Conservation (phyloP, 2,329 filamentous ascomycete genomes). For the Teratosphaeria destructans region DNA sequence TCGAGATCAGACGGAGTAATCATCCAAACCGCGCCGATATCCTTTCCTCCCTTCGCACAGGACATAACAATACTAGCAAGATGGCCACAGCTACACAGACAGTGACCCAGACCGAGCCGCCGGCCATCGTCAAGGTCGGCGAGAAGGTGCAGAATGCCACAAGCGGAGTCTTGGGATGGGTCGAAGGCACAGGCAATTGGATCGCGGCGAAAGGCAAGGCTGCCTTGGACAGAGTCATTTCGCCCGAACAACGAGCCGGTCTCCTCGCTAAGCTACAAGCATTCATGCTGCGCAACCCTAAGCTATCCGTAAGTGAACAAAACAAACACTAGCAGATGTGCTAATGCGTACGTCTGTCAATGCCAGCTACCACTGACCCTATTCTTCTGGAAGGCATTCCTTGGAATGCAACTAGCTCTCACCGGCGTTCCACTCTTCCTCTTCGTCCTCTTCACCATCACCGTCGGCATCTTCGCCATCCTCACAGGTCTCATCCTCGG, state of each 20-base stretch:
- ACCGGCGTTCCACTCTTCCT: conserved; percentile 57
- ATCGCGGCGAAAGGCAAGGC: conserved; percentile 21
- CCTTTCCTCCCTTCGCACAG: conserved; percentile 5
- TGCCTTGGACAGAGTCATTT: conserved; percentile 44
- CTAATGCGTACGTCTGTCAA: not conserved
- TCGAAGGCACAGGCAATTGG: conserved; percentile 19
- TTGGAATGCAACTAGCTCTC: conserved; percentile 54
- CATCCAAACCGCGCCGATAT: conserved; percentile 17
- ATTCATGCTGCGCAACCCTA: conserved; percentile 55
- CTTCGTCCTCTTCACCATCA: conserved; percentile 56
- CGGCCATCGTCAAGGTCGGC: not conserved
- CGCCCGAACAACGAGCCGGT: conserved; percentile 50
- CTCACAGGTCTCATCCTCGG: conserved; percentile 47
- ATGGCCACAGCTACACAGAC: not conserved
- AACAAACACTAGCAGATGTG: not conserved
- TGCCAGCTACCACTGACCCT: conserved; percentile 5
- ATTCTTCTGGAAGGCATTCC: conserved; percentile 47
- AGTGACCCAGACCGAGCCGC: not conserved
- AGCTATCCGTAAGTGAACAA: conserved; percentile 51
- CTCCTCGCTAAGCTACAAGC: conserved; percentile 42
- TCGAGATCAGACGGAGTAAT: conserved; percentile 13
- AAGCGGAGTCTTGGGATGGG: conserved; percentile 17
- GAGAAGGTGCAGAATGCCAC: conserved; percentile 19
- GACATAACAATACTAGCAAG: conserved; percentile 4
- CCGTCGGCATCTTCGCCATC: conserved; percentile 52